phyloP scores from a whole-genome alignment of 495 filamentous ascomycete genomes.

The Hypoxylon perforatum region DNA sequence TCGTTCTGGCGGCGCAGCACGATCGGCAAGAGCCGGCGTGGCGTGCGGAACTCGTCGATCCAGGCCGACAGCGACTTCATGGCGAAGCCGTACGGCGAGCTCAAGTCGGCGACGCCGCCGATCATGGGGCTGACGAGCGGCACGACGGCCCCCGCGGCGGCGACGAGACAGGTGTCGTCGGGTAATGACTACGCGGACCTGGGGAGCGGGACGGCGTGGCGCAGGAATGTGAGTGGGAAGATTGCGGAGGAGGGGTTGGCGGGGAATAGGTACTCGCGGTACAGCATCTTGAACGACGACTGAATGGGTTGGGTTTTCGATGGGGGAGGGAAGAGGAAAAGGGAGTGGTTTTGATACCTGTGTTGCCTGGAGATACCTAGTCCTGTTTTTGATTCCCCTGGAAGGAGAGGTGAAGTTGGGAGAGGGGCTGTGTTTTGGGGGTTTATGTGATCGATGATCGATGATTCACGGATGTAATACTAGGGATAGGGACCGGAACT shows the following conservation, averaged over 20 bases:
- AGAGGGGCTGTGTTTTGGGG: not conserved
- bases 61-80: conserved; percentile 66
- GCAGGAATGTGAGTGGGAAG: conserved; percentile 83
- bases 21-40: conserved; percentile 44
- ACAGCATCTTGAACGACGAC: conserved; percentile 47
- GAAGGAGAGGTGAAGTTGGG: not conserved
- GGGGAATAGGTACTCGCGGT: conserved; percentile 43
- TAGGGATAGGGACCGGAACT: conserved; percentile 21
- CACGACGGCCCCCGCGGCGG: too few relatives aligned
- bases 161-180: conserved; percentile 58
- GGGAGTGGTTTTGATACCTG: not conserved
- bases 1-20: conserved; percentile 40
- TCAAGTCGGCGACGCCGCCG: conserved; percentile 59
- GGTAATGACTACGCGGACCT: conserved; percentile 70
- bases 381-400: not conserved
- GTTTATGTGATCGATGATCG: conserved; percentile 12
- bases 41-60: conserved; percentile 54
- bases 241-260: conserved; percentile 80
- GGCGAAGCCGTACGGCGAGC: conserved; percentile 62
- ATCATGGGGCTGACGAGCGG: conserved; percentile 51
- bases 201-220: conserved; percentile 50
- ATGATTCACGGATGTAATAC: conserved; percentile 41
- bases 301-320: conserved; percentile 9
- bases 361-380: not conserved
- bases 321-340: conserved; percentile 2